A percentile compares a stretch with the other conserved stretches of the same genome.
Conservation (phyloP, 148 eudicot species). For the Rhododendron williamsianum region DNA sequence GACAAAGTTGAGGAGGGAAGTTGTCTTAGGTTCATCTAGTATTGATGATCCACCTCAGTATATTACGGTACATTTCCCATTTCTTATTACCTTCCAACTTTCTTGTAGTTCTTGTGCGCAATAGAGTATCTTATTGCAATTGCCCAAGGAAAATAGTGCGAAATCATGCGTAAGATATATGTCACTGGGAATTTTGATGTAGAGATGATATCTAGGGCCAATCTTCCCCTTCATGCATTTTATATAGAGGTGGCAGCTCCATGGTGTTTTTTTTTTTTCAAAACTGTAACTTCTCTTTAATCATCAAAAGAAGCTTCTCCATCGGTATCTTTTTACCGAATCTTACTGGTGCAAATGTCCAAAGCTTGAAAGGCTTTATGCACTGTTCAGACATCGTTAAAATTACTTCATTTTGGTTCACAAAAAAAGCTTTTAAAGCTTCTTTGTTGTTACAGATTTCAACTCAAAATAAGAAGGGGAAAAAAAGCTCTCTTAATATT, state of each 20-base stretch:
- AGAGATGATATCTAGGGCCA: background rate
- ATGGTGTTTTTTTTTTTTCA: background rate
- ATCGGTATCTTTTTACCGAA: background rate
- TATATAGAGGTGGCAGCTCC: background rate
- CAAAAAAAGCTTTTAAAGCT: background rate
- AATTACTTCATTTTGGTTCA: background rate
- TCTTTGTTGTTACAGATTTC: background rate
- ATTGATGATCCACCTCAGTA: slow-evolving; percentile 84
- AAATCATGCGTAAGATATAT: background rate
- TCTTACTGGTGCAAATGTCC: background rate
- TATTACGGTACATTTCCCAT: slow-evolving; percentile 45
- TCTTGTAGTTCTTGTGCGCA: background rate
- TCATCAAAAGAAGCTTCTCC: background rate
- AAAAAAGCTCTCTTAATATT: background rate
- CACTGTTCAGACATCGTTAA: background rate
- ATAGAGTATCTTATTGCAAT: background rate
- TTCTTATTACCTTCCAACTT: background rate
- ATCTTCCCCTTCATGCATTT: background rate
- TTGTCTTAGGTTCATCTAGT: slow-evolving; percentile 83
- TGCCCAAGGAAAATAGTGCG: background rate
- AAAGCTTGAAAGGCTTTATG: background rate
- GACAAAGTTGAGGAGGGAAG: slow-evolving; percentile 76
- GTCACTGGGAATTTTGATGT: background rate
- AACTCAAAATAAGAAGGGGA: background rate
- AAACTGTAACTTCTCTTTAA: background rate